Evolutionary conservation across 371 early-diverging fungal genomes (phyloP).

Genomic region (Parasitella parasitica): DNA sequence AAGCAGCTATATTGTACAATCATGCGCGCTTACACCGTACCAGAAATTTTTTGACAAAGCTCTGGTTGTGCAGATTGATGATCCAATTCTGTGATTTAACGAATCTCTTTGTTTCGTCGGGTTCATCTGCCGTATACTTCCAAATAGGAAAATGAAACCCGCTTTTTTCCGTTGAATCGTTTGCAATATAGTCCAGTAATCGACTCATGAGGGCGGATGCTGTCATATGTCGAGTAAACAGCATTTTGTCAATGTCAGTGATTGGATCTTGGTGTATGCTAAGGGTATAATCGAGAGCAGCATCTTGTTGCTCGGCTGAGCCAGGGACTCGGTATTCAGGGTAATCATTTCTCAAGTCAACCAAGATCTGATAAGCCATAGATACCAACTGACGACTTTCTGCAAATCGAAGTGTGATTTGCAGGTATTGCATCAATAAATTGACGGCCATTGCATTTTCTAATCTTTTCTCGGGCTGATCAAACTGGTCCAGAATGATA

Average conservation of each 20-base stretch:
- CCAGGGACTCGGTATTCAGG: background rate
- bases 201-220: background rate
- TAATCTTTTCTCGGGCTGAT: constrained; percentile 11
- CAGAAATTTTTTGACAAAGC: constrained; percentile 2
- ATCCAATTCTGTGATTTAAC: background rate
- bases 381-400: constrained; percentile 4
- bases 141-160: background rate
- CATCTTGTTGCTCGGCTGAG: no score
- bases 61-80: background rate
- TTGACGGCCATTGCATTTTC: constrained; percentile 17
- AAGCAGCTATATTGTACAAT: no score
- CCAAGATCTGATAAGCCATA: constrained; percentile 12
- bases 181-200: background rate
- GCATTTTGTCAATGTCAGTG: background rate
- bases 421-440: constrained; percentile 6
- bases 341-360: constrained; percentile 2
- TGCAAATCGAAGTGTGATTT: constrained; percentile 1
- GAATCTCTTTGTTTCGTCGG: background rate
- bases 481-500: constrained; percentile 20
- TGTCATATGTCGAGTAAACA: constrained; percentile 1
- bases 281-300: background rate
- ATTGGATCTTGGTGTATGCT: background rate
- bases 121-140: constrained; percentile 2
- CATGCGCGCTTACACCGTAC: no score
- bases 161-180: background rate